Percentiles rank a stretch among this genome's conserved stretches.
These are phyloP conservation scores for Chytriomyces sp. DNA, from an alignment of 192 early-diverging fungal genomes.

Conservation along the genomic window DNA sequence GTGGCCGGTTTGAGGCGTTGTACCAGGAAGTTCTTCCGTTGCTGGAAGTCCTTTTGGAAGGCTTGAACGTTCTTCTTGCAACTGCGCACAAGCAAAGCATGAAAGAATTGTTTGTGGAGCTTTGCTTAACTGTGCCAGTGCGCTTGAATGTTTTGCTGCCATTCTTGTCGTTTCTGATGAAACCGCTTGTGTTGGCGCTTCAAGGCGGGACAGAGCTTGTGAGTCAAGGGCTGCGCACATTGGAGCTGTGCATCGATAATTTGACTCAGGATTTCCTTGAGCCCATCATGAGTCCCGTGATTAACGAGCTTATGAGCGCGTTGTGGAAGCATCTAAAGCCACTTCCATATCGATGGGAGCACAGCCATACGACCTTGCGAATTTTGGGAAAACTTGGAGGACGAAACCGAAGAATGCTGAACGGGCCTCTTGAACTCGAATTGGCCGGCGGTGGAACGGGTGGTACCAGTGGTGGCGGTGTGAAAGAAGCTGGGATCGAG, in stretches of 20 bases:
- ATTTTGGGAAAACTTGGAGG: slow-evolving; percentile 99
- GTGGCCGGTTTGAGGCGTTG: slow-evolving; percentile 91
- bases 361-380: slow-evolving; percentile 83
- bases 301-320: slow-evolving; percentile 91
- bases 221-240: slow-evolving; percentile 91
- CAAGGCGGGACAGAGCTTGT: slow-evolving; percentile 91
- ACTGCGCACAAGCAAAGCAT: slow-evolving; percentile 83
- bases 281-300: slow-evolving; percentile 92
- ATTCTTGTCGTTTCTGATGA: slow-evolving; percentile 92
- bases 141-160: slow-evolving; percentile 91
- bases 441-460: slow-evolving; percentile 24
- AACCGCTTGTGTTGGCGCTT: slow-evolving; percentile 91
- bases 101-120: slow-evolving; percentile 96
- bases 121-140: slow-evolving; percentile 96
- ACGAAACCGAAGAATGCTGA: slow-evolving; percentile 86
- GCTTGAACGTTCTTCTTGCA: slow-evolving; percentile 80
- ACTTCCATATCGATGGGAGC: slow-evolving; percentile 79
- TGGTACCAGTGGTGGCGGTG: slow-evolving; percentile 23
- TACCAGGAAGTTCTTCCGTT: slow-evolving; percentile 96
- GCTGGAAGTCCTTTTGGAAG: slow-evolving; percentile 88
- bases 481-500: slow-evolving; percentile 60
- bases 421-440: slow-evolving; percentile 59
- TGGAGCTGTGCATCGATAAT: slow-evolving; percentile 98
- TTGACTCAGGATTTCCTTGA: slow-evolving; percentile 96
- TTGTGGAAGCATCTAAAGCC: slow-evolving; percentile 92